phyloP scores from a whole-genome alignment of 2,329 filamentous ascomycete genomes.

The Bipolaris sorokiniana region DNA sequence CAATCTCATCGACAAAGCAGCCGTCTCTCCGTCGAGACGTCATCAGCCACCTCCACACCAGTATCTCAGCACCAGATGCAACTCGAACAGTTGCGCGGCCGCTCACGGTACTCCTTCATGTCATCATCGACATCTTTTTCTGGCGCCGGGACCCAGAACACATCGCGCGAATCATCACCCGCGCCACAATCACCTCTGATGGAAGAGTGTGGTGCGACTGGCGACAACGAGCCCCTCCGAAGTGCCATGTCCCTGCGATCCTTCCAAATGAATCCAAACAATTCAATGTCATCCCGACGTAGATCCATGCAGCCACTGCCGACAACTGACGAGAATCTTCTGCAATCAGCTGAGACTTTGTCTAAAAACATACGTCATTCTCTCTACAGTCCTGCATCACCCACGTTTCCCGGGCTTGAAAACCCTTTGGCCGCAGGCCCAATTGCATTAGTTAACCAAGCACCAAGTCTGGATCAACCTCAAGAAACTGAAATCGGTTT shows the following conservation, averaged over 20 bases:
- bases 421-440: slow-evolving; percentile 10
- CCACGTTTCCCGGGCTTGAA: slow-evolving; percentile 23
- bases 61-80: slow-evolving; percentile 46
- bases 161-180: slow-evolving; percentile 47
- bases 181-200: slow-evolving; percentile 43
- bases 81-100: slow-evolving; percentile 47
- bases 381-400: slow-evolving; percentile 37
- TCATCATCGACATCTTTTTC: slow-evolving; percentile 47
- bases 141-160: slow-evolving; percentile 39
- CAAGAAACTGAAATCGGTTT: slow-evolving; percentile 13
- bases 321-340: slow-evolving; percentile 43
- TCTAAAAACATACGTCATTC: slow-evolving; percentile 39
- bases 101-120: slow-evolving; percentile 47
- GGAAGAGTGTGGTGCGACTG: slow-evolving; percentile 29
- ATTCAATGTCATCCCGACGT: slow-evolving; percentile 36
- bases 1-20: slow-evolving; percentile 35
- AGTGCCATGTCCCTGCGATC: slow-evolving; percentile 47
- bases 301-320: slow-evolving; percentile 50
- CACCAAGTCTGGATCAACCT: not conserved
- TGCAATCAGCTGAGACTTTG: slow-evolving; percentile 25
- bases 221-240: slow-evolving; percentile 39
- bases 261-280: slow-evolving; percentile 48
- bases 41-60: slow-evolving; percentile 44
- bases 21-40: slow-evolving; percentile 44
- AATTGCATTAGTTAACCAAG: not conserved